Conservation (phyloP, 169 alveolate genomes). For the Perkinsus olseni region DNA sequence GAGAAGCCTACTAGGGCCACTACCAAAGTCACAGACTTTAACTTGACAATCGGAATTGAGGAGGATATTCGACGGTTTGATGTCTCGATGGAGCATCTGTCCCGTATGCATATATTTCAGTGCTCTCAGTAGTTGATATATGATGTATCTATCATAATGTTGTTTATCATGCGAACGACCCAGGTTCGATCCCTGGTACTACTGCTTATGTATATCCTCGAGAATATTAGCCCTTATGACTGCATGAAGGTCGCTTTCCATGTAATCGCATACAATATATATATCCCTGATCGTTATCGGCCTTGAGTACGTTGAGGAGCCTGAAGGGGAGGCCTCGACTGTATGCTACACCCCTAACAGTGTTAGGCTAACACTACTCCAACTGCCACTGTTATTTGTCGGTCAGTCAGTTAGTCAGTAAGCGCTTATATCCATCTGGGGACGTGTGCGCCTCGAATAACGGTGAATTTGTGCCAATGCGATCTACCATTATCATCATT, state of each 20-base stretch:
- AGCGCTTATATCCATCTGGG: no score
- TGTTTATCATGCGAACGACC: not conserved
- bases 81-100: conserved; percentile 90
- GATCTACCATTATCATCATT: no score
- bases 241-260: conserved; percentile 97
- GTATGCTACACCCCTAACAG: no score
- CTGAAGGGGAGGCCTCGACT: no score
- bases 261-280: conserved; percentile 92
- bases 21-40: conserved; percentile 95
- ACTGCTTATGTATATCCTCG: conserved; percentile 80
- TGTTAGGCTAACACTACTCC: no score
- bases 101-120: conserved; percentile 83
- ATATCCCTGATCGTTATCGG: conserved; percentile 95
- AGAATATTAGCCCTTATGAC: conserved; percentile 94
- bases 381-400: no score
- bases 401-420: no score
- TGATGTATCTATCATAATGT: conserved; percentile 61
- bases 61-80: conserved; percentile 94
- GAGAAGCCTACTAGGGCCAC: no score
- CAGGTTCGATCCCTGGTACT: not conserved
- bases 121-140: conserved; percentile 73
- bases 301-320: conserved; percentile 78
- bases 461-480: no score
- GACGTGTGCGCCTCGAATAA: no score
- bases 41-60: conserved; percentile 93